Base-by-base conservation (phyloP, 768 basidiomycete species). In the Lactifluus pinguis region DNA sequence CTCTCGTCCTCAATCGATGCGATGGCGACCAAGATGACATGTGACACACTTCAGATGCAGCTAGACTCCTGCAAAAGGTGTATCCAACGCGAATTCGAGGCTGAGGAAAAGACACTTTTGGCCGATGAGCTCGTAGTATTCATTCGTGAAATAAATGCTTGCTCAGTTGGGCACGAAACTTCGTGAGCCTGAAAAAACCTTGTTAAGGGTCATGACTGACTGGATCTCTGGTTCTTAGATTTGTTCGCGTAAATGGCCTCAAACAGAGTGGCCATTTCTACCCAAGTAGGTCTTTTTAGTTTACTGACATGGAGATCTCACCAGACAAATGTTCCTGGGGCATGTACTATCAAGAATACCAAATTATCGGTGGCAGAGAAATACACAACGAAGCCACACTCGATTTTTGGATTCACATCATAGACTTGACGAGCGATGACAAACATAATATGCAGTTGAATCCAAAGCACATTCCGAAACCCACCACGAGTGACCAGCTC, bases 341-440 rank as follows among this genome's bases (percentile, higher is more conserved):
- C 30, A 8, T 17, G 3, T 29, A 8, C 4, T 19, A 25, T 17
- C 2, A n/a, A 61, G 60, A 44, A 6, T 65, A 55, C n/a, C 30
- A 10, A 5, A 13, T 65, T 2, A 45, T 49, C 2, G 64, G 64
- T 7, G 13, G 15, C 15, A 21, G 1, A 41, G 48, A 44, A 8
- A 14, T 13, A 6, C 39, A 7, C 4, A 5, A 52, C 29, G 55
- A 45, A 17, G 51, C 51, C 10, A 38, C 50, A 36, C 29, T 63
- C 19, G 7, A 56, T n/a, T 53, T 38, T 11, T 21, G n/a, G 7
- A 21, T 63, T 11, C 49, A 57, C 39, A 21, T 19, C 3, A 45
- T 65, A 10, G 49, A 57, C 1, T 14, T 63, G 4, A 49, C 58
- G 15, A 39, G 57, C 11, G 62, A 65, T 0, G 50, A 63, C 25